A percentile compares a stretch with the other conserved stretches of the same genome.
Evolutionary conservation across 345 rosid genomes (phyloP).

Genomic region (Moringa oleifera): DNA sequence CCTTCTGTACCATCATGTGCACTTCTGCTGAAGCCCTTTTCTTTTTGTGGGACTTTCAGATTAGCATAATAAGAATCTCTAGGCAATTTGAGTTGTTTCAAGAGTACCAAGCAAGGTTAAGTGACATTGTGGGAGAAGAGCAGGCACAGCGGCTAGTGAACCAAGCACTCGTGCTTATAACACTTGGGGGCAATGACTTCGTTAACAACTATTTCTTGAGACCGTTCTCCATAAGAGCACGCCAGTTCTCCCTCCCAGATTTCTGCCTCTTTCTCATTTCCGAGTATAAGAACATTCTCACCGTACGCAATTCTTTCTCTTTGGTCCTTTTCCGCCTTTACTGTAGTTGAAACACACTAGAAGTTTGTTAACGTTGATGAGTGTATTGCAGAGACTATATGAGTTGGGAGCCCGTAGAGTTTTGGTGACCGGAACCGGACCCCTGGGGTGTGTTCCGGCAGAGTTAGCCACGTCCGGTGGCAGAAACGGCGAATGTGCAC

Average conservation of each 20-base stretch:
- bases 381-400: conserved; percentile 40
- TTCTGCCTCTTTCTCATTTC: conserved; percentile 52
- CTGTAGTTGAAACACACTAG: too few relatives aligned
- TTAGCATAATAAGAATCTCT: conserved; percentile 63
- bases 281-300: conserved; percentile 61
- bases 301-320: background rate
- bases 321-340: too few relatives aligned
- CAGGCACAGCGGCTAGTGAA: conserved; percentile 46
- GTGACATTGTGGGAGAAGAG: conserved; percentile 45
- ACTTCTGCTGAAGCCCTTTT: too few relatives aligned
- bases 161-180: conserved; percentile 54
- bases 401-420: conserved; percentile 72
- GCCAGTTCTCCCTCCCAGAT: conserved; percentile 53
- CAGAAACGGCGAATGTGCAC: conserved; percentile 45
- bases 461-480: conserved; percentile 39
- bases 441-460: conserved; percentile 43
- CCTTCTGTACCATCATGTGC: too few relatives aligned
- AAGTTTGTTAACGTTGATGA: too few relatives aligned
- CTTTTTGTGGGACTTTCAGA: too few relatives aligned
- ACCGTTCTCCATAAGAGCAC: conserved; percentile 72
- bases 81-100: conserved; percentile 57
- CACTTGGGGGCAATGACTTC: conserved; percentile 85
- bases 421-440: conserved; percentile 79
- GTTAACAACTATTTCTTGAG: conserved; percentile 82
- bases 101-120: conserved; percentile 55